Evolutionary conservation across 108 stramenopile genomes (phyloP), one percentile per base, ranked within the genome.

Genomic region (Craspedostauros australis): DNA sequence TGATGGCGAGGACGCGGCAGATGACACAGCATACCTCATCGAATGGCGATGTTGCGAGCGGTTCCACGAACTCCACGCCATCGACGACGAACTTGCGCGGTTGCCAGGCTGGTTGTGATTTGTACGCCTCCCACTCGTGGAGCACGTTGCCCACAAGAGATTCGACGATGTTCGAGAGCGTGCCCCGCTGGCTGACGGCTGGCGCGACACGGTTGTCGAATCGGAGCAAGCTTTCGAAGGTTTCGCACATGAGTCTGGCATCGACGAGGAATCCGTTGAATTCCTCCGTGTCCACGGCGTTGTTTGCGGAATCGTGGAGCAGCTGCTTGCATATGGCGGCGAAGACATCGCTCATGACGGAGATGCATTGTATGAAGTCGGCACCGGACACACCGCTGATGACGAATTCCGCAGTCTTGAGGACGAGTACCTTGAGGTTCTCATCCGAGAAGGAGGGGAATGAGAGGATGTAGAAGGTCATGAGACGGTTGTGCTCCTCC

Each of bases 331-430:
- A 86, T 33, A 88, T 57, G 23, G 84, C 79, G 41, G 75, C 68
- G 53, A 94, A 94, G 5, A 91, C 59, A 45, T 92, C 91, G 21
- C 79, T 86, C 27, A 77, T 66, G 22, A 86, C 78, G 37, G 58
- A 71, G 22, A 96, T 62, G 11, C 91, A 87, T 32, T 81, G 76
- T 11, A 70, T 36, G 19, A 84, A 81, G 37, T 87, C 64, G 22
- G 85, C 59, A 21, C 77, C 78, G 14, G 76, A 65, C 16, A 94
- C 61, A 33, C 87, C 93, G 0, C 89, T 91, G 42, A 90, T 83
- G 11, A 95, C 88, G 52, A 84, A 94, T 57, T 96, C 95, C 25
- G 95, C 50, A 30, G 93, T 94, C 70, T 93, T 94, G 52, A 96
- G 62, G 11, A 88, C 80, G n/a, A 95, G 53, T 5, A 83, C 75